Conservation (phyloP, 2,329 filamentous ascomycete genomes). For the Pyrenochaeta sp. region DNA sequence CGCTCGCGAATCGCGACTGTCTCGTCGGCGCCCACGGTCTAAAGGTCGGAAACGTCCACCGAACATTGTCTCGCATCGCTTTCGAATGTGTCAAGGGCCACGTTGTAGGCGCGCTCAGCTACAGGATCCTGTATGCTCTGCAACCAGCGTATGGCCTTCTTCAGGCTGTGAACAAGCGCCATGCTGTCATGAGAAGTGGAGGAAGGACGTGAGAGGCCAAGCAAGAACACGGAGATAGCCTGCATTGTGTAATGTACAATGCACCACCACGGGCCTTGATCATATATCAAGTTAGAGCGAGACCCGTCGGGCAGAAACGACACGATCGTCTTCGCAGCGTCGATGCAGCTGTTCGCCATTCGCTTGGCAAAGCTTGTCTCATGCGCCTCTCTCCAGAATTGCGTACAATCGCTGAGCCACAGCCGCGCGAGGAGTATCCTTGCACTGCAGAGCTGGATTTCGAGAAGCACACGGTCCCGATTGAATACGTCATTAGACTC, state of each 20-base stretch:
- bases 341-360: conserved; percentile 47
- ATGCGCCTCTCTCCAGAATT: conserved; percentile 17
- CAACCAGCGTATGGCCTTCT: conserved; percentile 47
- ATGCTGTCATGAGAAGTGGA: conserved; percentile 29
- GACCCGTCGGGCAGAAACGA: conserved; percentile 48
- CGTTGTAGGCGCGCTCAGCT: conserved; percentile 32
- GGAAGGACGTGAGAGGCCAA: conserved; percentile 45
- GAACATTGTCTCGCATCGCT: conserved; percentile 27
- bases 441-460: conserved; percentile 48
- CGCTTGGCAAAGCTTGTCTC: conserved; percentile 39
- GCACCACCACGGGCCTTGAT: conserved; percentile 53
- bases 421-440: conserved; percentile 53
- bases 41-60: conserved; percentile 14
- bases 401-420: conserved; percentile 43
- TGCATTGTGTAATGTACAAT: conserved; percentile 53
- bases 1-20: conserved; percentile 2
- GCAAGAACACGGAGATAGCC: conserved; percentile 48
- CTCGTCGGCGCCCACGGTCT: neutral
- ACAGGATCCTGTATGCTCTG: conserved; percentile 41
- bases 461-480: conserved; percentile 44
- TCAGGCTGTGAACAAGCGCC: conserved; percentile 31
- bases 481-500: conserved; percentile 6
- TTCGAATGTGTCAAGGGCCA: conserved; percentile 30
- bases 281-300: conserved; percentile 38
- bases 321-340: conserved; percentile 46